Evolutionary conservation across 371 early-diverging fungal genomes (phyloP), one percentile per base, ranked within the genome.

Genomic region (Syncephalastrum contaminatum): DNA sequence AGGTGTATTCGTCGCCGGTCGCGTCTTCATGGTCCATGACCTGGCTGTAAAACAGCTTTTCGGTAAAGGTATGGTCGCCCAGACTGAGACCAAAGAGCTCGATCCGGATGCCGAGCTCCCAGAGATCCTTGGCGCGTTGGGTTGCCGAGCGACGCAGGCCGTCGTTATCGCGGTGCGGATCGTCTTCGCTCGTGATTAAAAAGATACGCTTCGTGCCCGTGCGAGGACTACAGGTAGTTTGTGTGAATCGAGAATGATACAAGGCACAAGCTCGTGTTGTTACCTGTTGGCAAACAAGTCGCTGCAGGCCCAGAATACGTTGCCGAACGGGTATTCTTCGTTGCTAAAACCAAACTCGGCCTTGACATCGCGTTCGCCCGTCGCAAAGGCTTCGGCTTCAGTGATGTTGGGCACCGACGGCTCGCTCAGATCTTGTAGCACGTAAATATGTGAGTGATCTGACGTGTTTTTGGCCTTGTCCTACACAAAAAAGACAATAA

Each of bases 181-280:
- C 71, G 30, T 87, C 87, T 45, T 85, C 75, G 49, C 84, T 80
- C 19, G 91, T 89, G 46, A 89, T 75, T 3, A 90, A 49, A 47
- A 90, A 88, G 43, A 90, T 47, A 19, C 88, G 82, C 60, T 84
- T 84, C 2, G 71, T 64, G 22, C 82, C 82, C 1, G 82, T 68
- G 30, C 77, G 70, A 43, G 20, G 2, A 52, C 36, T 18, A 3
- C 14, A 27, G 20, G 16, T 1, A 50, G 18, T n/a, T 1, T 1
- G 22, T 2, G 24, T 22, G 20, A 49, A 10, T 8, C 36, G 5
- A 4, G 25, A 2, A 25, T 25, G 42, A 48, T 57, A 10, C 12
- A 24, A 39, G 48, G 51, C 14, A 18, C 7, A 22, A 40, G n/a
- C n/a, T n/a, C n/a, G n/a, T n/a, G n/a, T n/a, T n/a, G n/a, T 56